Evolutionary conservation across 139 green algal species (phyloP).

Genomic region (Chlorella sp.): DNA sequence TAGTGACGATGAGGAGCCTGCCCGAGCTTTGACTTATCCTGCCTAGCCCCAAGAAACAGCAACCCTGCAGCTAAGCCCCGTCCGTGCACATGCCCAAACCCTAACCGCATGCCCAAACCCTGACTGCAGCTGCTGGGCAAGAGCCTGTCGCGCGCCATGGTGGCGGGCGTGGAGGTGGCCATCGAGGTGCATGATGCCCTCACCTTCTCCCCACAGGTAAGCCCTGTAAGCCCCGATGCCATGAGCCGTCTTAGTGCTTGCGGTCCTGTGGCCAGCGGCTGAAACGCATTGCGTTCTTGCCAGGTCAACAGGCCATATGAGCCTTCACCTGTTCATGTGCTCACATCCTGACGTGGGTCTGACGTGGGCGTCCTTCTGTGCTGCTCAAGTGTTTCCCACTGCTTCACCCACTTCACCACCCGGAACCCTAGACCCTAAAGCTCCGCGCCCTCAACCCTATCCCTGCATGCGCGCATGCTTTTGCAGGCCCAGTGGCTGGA

Average conservation of each 20-base stretch:
- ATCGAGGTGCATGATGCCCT: constrained; percentile 24
- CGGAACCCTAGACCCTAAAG: too few species aligned
- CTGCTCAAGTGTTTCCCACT: not conserved
- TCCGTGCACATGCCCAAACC: not conserved
- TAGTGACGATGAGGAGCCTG: not conserved
- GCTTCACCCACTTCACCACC: too few species aligned
- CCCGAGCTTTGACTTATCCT: too few species aligned
- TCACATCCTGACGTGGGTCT: not conserved
- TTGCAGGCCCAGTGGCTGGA: constrained; percentile 23
- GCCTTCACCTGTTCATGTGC: not conserved
- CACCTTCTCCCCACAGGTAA: constrained; percentile 10
- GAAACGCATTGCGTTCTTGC: not conserved
- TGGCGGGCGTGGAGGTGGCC: constrained; percentile 61
- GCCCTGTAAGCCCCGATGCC: too few species aligned
- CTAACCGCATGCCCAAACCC: not conserved
- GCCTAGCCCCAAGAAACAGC: too few species aligned
- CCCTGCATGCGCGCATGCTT: not conserved
- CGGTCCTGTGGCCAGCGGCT: not conserved
- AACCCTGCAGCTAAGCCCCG: not conserved
- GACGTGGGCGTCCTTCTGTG: not conserved
- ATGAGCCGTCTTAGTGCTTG: too few species aligned
- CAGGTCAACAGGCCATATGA: not conserved
- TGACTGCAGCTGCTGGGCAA: constrained; percentile 24
- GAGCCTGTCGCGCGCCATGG: constrained; percentile 38
- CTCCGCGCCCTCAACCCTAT: too few species aligned